phyloP scores from a whole-genome alignment of 164 flowering plant genomes.

The Sedum album region DNA sequence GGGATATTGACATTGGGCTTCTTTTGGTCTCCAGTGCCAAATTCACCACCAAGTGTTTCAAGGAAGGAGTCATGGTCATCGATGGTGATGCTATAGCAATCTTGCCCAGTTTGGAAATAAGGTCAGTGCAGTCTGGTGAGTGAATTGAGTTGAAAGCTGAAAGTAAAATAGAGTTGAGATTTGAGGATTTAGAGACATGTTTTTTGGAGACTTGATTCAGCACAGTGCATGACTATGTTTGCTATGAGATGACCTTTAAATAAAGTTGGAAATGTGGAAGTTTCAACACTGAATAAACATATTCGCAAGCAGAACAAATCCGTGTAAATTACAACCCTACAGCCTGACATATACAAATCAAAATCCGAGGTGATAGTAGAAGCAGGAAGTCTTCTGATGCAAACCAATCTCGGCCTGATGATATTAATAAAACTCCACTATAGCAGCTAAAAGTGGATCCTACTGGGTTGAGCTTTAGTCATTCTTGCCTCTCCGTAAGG shows the following conservation, averaged over 20 bases:
- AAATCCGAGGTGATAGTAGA: background rate
- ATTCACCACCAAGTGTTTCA: conserved; percentile 66
- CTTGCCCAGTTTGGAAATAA: conserved; percentile 42
- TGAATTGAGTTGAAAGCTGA: background rate
- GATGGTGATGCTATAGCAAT: conserved; percentile 79
- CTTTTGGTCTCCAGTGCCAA: conserved; percentile 41
- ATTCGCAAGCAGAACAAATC: background rate
- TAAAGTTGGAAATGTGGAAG: background rate
- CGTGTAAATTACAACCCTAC: background rate
- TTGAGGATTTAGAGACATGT: background rate
- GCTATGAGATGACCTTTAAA: background rate
- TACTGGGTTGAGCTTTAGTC: conserved; percentile 72
- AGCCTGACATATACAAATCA: background rate
- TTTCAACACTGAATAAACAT: background rate
- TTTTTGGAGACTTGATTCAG: background rate
- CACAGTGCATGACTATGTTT: background rate
- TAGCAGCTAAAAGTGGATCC: conserved; percentile 36
- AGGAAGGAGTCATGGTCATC: conserved; percentile 40
- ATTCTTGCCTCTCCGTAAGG: conserved; percentile 66
- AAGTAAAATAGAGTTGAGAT: background rate
- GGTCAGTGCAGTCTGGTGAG: conserved; percentile 9
- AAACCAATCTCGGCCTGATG: background rate
- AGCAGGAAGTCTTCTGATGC: background rate
- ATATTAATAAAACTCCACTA: background rate
- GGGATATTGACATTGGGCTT: background rate